Conservation (phyloP, 2,329 filamentous ascomycete species). For the Akanthomyces dipterigenus region DNA sequence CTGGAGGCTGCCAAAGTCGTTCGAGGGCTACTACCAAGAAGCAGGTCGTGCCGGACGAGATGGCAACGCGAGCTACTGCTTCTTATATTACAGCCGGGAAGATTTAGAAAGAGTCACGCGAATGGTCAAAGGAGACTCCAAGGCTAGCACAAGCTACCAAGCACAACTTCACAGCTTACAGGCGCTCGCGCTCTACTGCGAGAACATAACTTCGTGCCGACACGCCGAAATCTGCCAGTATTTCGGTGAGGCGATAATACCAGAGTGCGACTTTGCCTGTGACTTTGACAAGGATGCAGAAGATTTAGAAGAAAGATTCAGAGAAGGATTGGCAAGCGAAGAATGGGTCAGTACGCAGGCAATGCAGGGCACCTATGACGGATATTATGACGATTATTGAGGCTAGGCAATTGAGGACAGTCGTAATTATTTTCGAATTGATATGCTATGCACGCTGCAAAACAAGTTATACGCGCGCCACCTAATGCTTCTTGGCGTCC, state of each 20-base stretch:
- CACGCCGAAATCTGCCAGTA: constrained; percentile 70
- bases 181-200: constrained; percentile 73
- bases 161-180: constrained; percentile 57
- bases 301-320: constrained; percentile 51
- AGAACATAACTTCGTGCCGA: constrained; percentile 64
- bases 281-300: constrained; percentile 68
- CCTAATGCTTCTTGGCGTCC: constrained; percentile 29
- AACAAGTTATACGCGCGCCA: background rate
- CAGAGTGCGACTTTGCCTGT: constrained; percentile 66
- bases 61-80: constrained; percentile 77
- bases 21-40: constrained; percentile 96
- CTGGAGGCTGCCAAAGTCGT: constrained; percentile 89
- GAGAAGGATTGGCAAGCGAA: constrained; percentile 49
- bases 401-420: too few relatives aligned
- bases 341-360: constrained; percentile 59
- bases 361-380: constrained; percentile 50
- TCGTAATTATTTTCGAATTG: background rate
- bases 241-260: constrained; percentile 59
- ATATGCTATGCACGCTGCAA: background rate
- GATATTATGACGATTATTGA: constrained; percentile 41
- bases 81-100: constrained; percentile 85
- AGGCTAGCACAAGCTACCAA: constrained; percentile 36
- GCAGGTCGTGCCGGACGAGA: constrained; percentile 86
- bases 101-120: constrained; percentile 69
- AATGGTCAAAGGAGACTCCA: constrained; percentile 41